Base-by-base conservation (phyloP, 495 filamentous ascomycete genomes). In the Lasiosphaeria hispida region DNA sequence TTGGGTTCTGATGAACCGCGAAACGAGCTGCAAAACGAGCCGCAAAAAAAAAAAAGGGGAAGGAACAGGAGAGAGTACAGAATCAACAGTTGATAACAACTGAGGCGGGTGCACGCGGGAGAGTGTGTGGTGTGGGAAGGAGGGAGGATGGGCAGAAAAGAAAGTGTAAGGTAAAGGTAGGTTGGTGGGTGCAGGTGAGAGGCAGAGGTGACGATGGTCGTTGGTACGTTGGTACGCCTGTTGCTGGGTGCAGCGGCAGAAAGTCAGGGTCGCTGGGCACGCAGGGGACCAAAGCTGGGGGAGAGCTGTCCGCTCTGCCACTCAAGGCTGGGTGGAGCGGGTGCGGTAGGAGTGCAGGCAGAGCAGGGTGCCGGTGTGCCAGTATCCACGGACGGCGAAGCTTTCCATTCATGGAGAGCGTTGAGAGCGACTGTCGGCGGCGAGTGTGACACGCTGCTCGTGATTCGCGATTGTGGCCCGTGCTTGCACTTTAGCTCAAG, bases 361-460 rank as follows among this genome's bases (percentile, higher is more conserved):
- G 23, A 30, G 7, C 47, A 49, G 49, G 23, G 23, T 30, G 23
- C 23, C 23, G 5, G 23, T 30, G 23, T 30, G 23, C 23, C 23
- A 30, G 23, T 30, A 5, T 30, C n/a, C n/a, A 5, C n/a, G 13
- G 38, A 33, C 19, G 49, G 34, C 44, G 42, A 47, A 0, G 11
- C 38, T 11, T 34, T 4, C 44, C 49, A 55, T 15, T 44, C 49
- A 8, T 47, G 36, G 7, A 19, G 7, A 15, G 7, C n/a, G n/a
- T 45, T 58, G 64, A 36, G 48, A 48, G 50, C 53, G 52, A 50
- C 41, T 36, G 34, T 34, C 48, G 9, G 51, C 10, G 49, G 33
- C 37, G 15, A 52, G 49, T 52, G 57, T 61, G 60, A 53, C 65
- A 65, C 60, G 36, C 60, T 43, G 48, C 65, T 61, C 58, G 63